Evolutionary conservation across 441 rosid species (phyloP).

Genomic region (Gossypium trilobum): DNA sequence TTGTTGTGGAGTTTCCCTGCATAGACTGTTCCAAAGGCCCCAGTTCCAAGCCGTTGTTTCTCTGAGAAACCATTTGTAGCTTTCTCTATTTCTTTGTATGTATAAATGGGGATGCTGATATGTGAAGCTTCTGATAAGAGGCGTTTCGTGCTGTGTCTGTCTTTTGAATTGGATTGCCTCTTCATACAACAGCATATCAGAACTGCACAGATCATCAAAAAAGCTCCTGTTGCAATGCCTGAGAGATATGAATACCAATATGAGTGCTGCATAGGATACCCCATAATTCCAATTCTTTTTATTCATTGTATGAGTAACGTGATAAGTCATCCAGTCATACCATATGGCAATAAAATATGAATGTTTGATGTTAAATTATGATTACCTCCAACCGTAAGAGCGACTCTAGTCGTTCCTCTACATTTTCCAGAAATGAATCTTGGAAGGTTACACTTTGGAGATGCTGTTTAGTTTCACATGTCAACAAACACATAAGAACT

Average conservation of each 20-base stretch:
- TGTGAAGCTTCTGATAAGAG: constrained; percentile 46
- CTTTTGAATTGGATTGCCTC: constrained; percentile 27
- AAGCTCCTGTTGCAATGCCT: constrained; percentile 45
- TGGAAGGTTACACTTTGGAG: constrained; percentile 34
- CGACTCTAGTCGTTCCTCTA: constrained; percentile 33
- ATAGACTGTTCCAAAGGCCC: constrained; percentile 85
- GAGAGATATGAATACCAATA: neutral
- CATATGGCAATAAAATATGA: neutral
- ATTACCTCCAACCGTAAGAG: constrained; percentile 55
- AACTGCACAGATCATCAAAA: constrained; percentile 29
- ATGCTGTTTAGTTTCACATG: constrained; percentile 20
- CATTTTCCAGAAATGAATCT: constrained; percentile 42
- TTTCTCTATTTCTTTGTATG: constrained; percentile 64
- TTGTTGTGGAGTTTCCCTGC: constrained; percentile 57
- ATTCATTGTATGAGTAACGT: neutral
- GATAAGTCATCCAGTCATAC: neutral
- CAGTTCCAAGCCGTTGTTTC: constrained; percentile 72
- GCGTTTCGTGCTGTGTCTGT: constrained; percentile 30
- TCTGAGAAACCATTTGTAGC: constrained; percentile 65
- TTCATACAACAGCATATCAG: constrained; percentile 31
- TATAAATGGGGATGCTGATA: constrained; percentile 51
- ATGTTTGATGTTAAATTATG: neutral
- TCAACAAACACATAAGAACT: neutral
- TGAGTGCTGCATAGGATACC: neutral
- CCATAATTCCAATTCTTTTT: neutral